Base-by-base conservation (phyloP, 805 yeast genomes). In the Candida sakaeoensis region DNA sequence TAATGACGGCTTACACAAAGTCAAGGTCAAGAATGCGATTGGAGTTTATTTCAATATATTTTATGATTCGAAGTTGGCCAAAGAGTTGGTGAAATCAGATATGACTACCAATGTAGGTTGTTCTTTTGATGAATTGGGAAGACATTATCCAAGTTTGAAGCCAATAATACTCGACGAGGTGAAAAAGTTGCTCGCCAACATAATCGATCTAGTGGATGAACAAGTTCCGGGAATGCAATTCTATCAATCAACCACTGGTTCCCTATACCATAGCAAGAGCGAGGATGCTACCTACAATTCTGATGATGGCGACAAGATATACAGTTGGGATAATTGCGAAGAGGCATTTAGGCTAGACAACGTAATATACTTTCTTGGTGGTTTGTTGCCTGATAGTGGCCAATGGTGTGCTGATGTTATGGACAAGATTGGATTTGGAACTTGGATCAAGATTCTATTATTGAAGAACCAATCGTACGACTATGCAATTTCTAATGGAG, bases 91-190 rank as follows among this genome's bases (percentile, higher is more conserved):
- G 3, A 50, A 49, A 13, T 45, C 57, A 1, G 85, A 79, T 37
- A 69, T 70, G 50, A 69, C 79, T 1, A 66, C 73, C 10, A 69
- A 70, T 22, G 55, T 86, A 13, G 95, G 95, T 1, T 65, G 74
- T 19, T 71, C 82, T 0, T 70, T 89, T 50, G 96, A 89, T 54
- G 95, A 86, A 49, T 61, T 89, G 35, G 80, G 85, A 2, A 74
- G 96, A 52, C 96, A 90, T 54, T 87, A 85, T 52, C 86, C 95
- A 1, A 78, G 74, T 2, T 65, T 88, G 44, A 79, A 84, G 36
- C 80, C 84, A 0, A 52, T 61, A 0, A 77, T 89, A 16, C 58
- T 77, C 37, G 59, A 66, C 3, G 76, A 77, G 37, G 61, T 80
- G 34, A 60, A 67, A 2, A 48, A 52, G 0, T 47, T 81, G n/a